Evolutionary conservation across 202 grass and related monocot genomes (phyloP).

Genomic region (Setaria italica): DNA sequence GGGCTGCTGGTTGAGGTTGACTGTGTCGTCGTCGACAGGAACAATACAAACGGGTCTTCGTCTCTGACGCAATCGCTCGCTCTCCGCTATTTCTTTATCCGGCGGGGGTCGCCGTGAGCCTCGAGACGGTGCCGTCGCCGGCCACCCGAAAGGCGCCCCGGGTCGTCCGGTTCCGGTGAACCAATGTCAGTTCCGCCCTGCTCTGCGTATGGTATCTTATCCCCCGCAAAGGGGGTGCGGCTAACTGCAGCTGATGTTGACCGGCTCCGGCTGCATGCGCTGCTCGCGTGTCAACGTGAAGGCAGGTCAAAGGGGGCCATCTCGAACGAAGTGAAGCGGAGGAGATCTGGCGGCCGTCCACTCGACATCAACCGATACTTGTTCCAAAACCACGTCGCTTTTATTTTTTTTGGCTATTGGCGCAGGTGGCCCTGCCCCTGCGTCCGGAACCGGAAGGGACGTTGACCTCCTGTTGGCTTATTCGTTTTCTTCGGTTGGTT

Average conservation of each 20-base stretch:
- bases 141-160: slow-evolving; percentile 3
- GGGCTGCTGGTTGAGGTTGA: background rate
- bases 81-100: background rate
- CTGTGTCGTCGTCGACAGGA: slow-evolving; percentile 30
- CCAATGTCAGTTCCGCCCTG: background rate
- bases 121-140: background rate
- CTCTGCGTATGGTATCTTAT: background rate
- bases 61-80: slow-evolving; percentile 33
- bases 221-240: background rate
- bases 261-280: background rate
- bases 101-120: background rate
- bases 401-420: background rate
- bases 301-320: slow-evolving; percentile 5
- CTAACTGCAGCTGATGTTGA: slow-evolving; percentile 38
- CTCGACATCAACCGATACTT: background rate
- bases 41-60: slow-evolving; percentile 35
- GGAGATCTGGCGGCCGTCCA: slow-evolving; percentile 4
- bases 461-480: background rate
- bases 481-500: background rate
- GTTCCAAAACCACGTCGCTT: slow-evolving; percentile 11
- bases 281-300: slow-evolving; percentile 32
- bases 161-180: slow-evolving; percentile 44
- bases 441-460: slow-evolving; percentile 29
- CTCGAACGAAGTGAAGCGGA: background rate
- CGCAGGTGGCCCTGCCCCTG: slow-evolving; percentile 38